Percentiles rank a stretch among this genome's conserved stretches.
Evolutionary conservation across 257 asterid genomes (phyloP).

Genomic region (Nicotiana sylvestris): DNA sequence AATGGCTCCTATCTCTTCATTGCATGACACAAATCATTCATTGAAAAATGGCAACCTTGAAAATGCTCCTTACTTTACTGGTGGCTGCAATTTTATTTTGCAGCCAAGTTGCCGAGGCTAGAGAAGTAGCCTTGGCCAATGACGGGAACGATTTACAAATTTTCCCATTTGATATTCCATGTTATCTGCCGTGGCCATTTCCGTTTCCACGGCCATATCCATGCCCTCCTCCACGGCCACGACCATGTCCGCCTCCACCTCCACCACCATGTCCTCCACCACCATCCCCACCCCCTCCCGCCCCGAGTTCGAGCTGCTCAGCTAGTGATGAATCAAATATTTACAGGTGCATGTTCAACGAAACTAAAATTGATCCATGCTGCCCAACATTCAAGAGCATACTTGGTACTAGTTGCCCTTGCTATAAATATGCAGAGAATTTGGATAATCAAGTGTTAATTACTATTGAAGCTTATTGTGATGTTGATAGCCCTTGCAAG

Average conservation of each 20-base stretch:
- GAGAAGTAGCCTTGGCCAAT: neutral
- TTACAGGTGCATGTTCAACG: neutral
- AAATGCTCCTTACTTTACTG: neutral
- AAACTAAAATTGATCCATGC: neutral
- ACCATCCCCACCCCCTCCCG: neutral
- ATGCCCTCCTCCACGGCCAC: neutral
- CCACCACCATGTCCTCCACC: neutral
- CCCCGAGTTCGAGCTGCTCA: neutral
- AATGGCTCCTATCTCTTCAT: neutral
- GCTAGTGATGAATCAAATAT: neutral
- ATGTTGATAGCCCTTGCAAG: neutral
- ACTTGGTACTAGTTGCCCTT: neutral
- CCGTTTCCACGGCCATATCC: neutral
- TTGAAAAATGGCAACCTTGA: neutral
- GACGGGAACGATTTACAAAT: neutral
- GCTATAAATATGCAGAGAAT: neutral
- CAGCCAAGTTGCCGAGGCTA: neutral
- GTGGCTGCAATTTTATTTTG: neutral
- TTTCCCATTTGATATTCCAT: neutral
- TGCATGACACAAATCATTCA: neutral
- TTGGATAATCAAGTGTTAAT: neutral
- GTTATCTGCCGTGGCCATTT: neutral
- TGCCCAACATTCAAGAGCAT: neutral
- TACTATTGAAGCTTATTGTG: neutral
- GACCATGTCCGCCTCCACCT: neutral